phyloP scores from a whole-genome alignment of 2,329 filamentous ascomycete species.

The Fusarium sp. region DNA sequence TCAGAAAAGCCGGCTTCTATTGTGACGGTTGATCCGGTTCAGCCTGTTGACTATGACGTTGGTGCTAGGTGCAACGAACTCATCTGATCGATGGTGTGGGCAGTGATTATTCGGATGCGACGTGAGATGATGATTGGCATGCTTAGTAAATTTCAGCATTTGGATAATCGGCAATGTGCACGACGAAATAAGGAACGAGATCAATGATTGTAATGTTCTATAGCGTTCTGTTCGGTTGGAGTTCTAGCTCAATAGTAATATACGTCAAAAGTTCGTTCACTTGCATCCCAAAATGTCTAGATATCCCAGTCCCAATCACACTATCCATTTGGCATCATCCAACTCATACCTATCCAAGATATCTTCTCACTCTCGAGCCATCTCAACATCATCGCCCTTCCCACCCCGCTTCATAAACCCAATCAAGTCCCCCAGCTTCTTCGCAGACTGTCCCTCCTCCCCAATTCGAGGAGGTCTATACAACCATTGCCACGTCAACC shows the following conservation, averaged over 20 bases:
- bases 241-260: not conserved
- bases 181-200: not conserved
- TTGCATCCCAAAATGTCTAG: not conserved
- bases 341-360: not conserved
- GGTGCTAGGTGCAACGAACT: not conserved
- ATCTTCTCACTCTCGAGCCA: not conserved
- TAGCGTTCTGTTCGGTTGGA: not conserved
- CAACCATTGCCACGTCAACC: slow-evolving; percentile 34
- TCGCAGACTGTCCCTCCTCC: slow-evolving; percentile 8
- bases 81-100: not conserved
- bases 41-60: not conserved
- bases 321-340: too few relatives aligned
- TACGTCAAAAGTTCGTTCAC: not conserved
- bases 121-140: too few relatives aligned
- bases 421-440: not conserved
- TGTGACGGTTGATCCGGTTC: not conserved
- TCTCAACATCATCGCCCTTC: not conserved
- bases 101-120: too few relatives aligned
- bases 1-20: not conserved
- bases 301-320: not conserved
- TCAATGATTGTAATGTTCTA: not conserved
- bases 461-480: slow-evolving; percentile 14
- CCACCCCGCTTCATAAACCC: not conserved
- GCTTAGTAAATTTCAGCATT: not conserved
- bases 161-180: not conserved